Base-by-base conservation (phyloP, 192 early-diverging fungal species). In the Backusella tarrabulga region DNA sequence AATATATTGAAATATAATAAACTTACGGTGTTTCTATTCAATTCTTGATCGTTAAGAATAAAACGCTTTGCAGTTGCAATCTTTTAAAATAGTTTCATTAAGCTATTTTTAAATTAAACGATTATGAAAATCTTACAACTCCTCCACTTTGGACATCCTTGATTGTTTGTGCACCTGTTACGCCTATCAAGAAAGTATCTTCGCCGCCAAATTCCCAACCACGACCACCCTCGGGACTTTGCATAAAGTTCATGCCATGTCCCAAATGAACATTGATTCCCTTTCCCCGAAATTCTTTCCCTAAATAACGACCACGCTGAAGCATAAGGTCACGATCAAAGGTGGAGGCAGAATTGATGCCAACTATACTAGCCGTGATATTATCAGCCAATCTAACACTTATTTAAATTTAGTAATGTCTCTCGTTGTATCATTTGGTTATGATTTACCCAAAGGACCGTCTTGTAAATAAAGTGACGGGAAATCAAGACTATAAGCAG, bases 291-390 rank as follows among this genome's bases (percentile, higher is more conserved):
- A 87, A 85, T 75, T 92, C 90, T 77, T 84, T 77, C 14, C 87
- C 90, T 69, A 92, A 71, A 34, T 74, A 60, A 15, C 50, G 40
- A 42, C 84, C 90, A 50, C 90, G 80, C 32, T 79, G 14, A 14
- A 79, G 44, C 72, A 91, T 89, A 12, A 90, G 46, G 17, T 76
- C 46, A 6, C 77, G 36, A 81, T 92, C 91, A 73, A 89, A 91
- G 15, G 90, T 87, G 2, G 91, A 77, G 26, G 91, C 90, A 56
- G 87, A 77, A 66, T 91, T 91, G 68, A 87, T 88, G 15, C 85
- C 73, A 69, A 85, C 72, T 34, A 82, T 56, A 68, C 89, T 85
- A n/a, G 73, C 79, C n/a, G 88, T 88, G 34, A 84, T 81, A 67
- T 78, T 78, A 68, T 71, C 41, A 19, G 87, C 82, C 26, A 83